phyloP scores from a whole-genome alignment of 371 early-diverging fungal species.

The Encephalitozoon intestinalis region DNA sequence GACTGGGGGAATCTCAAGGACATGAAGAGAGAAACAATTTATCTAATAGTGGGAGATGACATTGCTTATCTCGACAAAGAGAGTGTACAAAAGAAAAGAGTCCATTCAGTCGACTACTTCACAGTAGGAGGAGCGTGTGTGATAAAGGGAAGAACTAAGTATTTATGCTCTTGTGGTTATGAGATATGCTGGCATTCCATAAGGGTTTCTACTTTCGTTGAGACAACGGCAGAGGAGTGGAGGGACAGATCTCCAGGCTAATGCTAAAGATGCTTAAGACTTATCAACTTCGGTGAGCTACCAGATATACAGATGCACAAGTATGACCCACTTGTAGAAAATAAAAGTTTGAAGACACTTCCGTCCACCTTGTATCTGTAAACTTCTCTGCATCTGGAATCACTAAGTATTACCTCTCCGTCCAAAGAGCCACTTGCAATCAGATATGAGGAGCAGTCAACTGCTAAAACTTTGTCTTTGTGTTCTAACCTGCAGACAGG shows the following conservation, averaged over 20 bases:
- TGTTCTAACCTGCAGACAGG: neutral
- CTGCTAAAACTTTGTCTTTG: neutral
- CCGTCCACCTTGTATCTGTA: neutral
- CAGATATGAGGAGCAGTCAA: neutral
- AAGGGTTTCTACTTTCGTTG: neutral
- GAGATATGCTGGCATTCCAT: conserved; percentile 18
- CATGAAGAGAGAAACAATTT: neutral
- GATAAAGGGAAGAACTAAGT: neutral
- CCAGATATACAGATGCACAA: neutral
- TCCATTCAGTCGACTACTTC: conserved; percentile 11
- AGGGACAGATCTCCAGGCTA: neutral
- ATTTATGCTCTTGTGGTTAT: conserved; percentile 4
- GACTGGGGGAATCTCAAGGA: neutral
- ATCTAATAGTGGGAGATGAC: conserved; percentile 16
- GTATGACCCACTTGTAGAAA: neutral
- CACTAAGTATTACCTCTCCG: neutral
- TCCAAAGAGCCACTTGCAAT: neutral
- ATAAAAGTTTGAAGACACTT: neutral
- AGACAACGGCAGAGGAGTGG: neutral
- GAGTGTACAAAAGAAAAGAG: neutral
- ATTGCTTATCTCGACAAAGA: neutral
- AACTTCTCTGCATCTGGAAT: neutral
- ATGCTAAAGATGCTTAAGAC: neutral
- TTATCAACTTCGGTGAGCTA: neutral
- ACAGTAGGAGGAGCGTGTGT: neutral